A percentile compares a stretch with the other conserved stretches of the same genome.
These are phyloP conservation scores for Thelonectria olida DNA, from an alignment of 2,329 filamentous ascomycete species.

Conservation along the genomic window DNA sequence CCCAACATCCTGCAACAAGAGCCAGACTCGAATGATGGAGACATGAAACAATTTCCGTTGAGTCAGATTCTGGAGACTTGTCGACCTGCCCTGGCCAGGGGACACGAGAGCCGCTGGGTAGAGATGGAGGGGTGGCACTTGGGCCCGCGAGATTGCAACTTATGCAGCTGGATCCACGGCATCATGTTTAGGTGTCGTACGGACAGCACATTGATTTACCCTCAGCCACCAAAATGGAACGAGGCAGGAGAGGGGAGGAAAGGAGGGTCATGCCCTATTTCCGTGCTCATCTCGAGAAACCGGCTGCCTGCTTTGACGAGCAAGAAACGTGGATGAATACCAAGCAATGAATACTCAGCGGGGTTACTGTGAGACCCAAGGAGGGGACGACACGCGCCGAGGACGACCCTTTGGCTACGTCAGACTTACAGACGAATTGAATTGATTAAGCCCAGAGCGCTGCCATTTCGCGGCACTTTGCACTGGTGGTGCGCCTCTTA, in stretches of 20 bases:
- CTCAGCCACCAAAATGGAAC: slow-evolving; percentile 5
- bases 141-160: slow-evolving; percentile 33
- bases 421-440: slow-evolving; percentile 9
- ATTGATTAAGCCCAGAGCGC: slow-evolving; percentile 12
- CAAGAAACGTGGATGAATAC: background rate
- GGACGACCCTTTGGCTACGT: slow-evolving; percentile 12
- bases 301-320: background rate
- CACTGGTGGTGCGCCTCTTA: background rate
- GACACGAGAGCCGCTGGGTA: slow-evolving; percentile 7
- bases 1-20: slow-evolving; percentile 18
- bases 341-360: slow-evolving; percentile 1
- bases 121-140: slow-evolving; percentile 5
- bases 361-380: slow-evolving; percentile 16
- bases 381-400: slow-evolving; percentile 20
- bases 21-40: slow-evolving; percentile 12
- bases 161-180: slow-evolving; percentile 40
- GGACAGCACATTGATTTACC: slow-evolving; percentile 37
- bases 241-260: slow-evolving; percentile 15
- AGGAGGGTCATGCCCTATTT: background rate
- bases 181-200: slow-evolving; percentile 32
- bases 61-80: slow-evolving; percentile 5
- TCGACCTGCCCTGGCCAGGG: slow-evolving; percentile 10
- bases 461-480: slow-evolving; percentile 16
- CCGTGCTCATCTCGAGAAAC: background rate
- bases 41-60: slow-evolving; percentile 21